Evolutionary conservation across 1,284 basidiomycete species (phyloP), one percentile per base, ranked within the genome.

Genomic region (Ceratobasidium sp.): DNA sequence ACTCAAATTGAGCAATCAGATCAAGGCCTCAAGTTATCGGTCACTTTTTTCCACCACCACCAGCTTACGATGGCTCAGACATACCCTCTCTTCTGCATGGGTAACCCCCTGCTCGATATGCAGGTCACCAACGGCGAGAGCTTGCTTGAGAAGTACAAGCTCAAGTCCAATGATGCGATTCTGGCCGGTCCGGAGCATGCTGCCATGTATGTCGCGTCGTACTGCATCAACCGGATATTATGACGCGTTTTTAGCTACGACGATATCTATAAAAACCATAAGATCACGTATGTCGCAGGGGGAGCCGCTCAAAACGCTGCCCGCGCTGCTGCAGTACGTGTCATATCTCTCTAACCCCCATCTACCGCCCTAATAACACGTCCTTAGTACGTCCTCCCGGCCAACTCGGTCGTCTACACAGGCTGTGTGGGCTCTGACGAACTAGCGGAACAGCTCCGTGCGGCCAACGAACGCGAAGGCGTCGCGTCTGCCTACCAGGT

Each of bases 291-390:
- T 84, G 95, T 99, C 78, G 97, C 98, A 66, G 98, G 98, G 79
- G 98, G 98, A 84, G 97, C 97, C 55, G 92, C 96, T 33, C 98
- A 99, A 86, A 99, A 99, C 85, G 92, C 97, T 82, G 97, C 97
- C 78, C 94, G 98, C 79, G 97, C 93, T 82, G 97, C 97, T 82
- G 96, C 98, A 79, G 96, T 98, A 87, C 84, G 96, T n/a, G n/a
- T n/a, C n/a, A n/a, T 91, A 26, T 61, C 26, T 23, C 63, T 10
- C n/a, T 46, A 51, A 71, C 68, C 23, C 44, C 60, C 9, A 5
- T 40, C 23, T n/a, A 56, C 10, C 20, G 20, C 39, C 40, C 44
- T 46, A 53, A 71, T 46, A 56, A 67, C 28, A 53, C 77, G 78
- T 42, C 42, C 77, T 0, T 83, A 97, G 96, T 98, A 98, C 84